Percentiles rank a stretch among this genome's conserved stretches.
These are phyloP conservation scores for Aspergillus biplanus DNA, from an alignment of 495 filamentous ascomycete species.

Conservation along the genomic window DNA sequence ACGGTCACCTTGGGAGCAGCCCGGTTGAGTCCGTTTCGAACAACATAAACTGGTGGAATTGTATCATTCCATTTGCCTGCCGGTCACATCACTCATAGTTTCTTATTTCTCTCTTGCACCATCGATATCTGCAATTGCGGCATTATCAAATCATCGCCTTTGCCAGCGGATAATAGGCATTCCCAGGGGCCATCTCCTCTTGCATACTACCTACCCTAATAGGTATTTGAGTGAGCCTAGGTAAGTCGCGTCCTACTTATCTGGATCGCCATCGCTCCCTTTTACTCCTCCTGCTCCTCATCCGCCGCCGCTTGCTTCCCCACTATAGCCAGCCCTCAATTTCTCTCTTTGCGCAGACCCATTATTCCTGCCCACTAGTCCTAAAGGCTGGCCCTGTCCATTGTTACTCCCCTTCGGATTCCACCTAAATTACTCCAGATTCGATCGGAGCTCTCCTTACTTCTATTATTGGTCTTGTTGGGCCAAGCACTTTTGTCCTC, in stretches of 20 bases:
- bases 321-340: background rate
- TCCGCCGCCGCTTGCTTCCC: slow-evolving; percentile 1
- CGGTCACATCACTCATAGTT: slow-evolving; percentile 14
- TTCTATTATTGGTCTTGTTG: slow-evolving; percentile 17
- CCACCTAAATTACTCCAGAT: slow-evolving; percentile 28
- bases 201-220: background rate
- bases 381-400: background rate
- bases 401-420: slow-evolving; percentile 17
- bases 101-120: slow-evolving; percentile 24
- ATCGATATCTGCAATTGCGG: slow-evolving; percentile 31
- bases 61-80: slow-evolving; percentile 4
- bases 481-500: slow-evolving; percentile 11
- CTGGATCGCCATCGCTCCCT: slow-evolving; percentile 4
- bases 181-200: background rate
- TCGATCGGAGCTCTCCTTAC: slow-evolving; percentile 17
- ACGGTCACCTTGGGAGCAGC: slow-evolving; percentile 17
- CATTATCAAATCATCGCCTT: slow-evolving; percentile 25
- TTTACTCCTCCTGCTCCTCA: slow-evolving; percentile 7
- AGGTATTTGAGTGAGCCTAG: background rate
- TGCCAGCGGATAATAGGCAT: too few relatives aligned
- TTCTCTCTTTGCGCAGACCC: slow-evolving; percentile 8
- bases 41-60: slow-evolving; percentile 1
- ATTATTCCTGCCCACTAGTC: slow-evolving; percentile 7
- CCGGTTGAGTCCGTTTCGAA: slow-evolving; percentile 13
- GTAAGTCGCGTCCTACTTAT: slow-evolving; percentile 1